Conservation (phyloP, 2,329 filamentous ascomycete genomes). For the Pseudohalonectria lignicola region DNA sequence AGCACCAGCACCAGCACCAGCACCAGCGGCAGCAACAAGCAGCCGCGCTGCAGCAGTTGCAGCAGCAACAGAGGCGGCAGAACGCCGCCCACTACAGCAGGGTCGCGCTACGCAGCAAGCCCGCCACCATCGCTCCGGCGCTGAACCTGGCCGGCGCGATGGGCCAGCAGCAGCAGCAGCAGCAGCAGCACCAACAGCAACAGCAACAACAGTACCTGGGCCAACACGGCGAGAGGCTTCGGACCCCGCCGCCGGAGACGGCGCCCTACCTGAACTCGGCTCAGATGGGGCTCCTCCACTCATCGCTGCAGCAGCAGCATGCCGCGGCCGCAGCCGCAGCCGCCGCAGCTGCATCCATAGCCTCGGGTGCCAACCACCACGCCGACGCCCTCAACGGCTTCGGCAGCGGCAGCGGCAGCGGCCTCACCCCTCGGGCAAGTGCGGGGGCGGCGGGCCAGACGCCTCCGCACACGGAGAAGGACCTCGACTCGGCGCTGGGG, state of each 20-base stretch:
- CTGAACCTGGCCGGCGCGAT: constrained; percentile 11
- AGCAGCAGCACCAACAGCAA: no score
- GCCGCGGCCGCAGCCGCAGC: neutral
- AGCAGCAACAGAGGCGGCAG: neutral
- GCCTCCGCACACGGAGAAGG: constrained; percentile 30
- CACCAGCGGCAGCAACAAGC: constrained; percentile 11
- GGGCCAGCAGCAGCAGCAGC: constrained; percentile 14
- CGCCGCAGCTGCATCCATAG: constrained; percentile 5
- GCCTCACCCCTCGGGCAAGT: constrained; percentile 21
- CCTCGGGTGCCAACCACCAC: constrained; percentile 2
- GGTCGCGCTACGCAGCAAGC: neutral
- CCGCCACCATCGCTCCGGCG: constrained; percentile 7
- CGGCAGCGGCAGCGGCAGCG: constrained; percentile 19
- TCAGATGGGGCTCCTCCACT: constrained; percentile 8
- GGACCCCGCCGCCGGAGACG: constrained; percentile 44
- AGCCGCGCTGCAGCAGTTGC: constrained; percentile 2
- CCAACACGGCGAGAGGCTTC: constrained; percentile 17
- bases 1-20: neutral
- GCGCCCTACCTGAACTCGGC: constrained; percentile 18
- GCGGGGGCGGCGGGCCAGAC: constrained; percentile 24
- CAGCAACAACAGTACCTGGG: neutral
- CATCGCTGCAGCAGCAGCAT: constrained; percentile 16
- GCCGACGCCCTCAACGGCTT: constrained; percentile 2
- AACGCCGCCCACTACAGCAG: no score
- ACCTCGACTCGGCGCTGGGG: constrained; percentile 25